Evolutionary conservation across 2,329 filamentous ascomycete species (phyloP).

Genomic region (Pseudocercospora cruenta): DNA sequence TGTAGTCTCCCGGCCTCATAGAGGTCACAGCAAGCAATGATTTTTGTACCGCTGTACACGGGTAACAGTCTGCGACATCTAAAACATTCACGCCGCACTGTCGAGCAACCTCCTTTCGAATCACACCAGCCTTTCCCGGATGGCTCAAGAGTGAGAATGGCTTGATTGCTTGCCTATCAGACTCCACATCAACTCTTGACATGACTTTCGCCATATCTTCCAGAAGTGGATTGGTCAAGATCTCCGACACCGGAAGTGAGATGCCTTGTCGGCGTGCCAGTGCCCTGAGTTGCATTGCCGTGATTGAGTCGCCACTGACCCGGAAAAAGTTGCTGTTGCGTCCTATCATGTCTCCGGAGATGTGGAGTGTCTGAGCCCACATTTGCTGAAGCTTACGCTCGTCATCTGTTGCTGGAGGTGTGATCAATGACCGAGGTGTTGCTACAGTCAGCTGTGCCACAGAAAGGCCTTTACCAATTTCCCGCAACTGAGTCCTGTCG

Average conservation of each 20-base stretch:
- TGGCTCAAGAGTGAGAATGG: slow-evolving; percentile 4
- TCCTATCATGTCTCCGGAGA: background rate
- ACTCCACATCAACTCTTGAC: background rate
- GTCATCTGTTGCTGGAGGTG: slow-evolving; percentile 1
- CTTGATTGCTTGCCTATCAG: background rate
- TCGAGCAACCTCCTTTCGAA: slow-evolving; percentile 5
- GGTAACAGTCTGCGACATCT: slow-evolving; percentile 56
- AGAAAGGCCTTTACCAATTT: slow-evolving; percentile 17
- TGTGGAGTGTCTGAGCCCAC: slow-evolving; percentile 13
- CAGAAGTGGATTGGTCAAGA: slow-evolving; percentile 7
- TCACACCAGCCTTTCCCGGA: background rate
- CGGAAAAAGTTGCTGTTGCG: slow-evolving; percentile 45
- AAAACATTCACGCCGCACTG: slow-evolving; percentile 3
- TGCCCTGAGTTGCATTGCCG: slow-evolving; percentile 13
- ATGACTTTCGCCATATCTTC: slow-evolving; percentile 14
- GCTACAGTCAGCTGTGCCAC: background rate
- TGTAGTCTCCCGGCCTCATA: slow-evolving; percentile 57
- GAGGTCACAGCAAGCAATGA: slow-evolving; percentile 56
- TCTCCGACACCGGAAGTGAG: slow-evolving; percentile 10
- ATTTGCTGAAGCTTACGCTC: slow-evolving; percentile 11
- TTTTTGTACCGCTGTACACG: slow-evolving; percentile 33
- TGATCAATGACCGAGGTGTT: background rate
- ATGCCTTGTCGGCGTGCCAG: slow-evolving; percentile 12
- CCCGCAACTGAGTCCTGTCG: background rate
- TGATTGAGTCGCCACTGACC: slow-evolving; percentile 52